Conservation (phyloP, 805 yeast genomes). For the Cephaloascus fragrans region DNA sequence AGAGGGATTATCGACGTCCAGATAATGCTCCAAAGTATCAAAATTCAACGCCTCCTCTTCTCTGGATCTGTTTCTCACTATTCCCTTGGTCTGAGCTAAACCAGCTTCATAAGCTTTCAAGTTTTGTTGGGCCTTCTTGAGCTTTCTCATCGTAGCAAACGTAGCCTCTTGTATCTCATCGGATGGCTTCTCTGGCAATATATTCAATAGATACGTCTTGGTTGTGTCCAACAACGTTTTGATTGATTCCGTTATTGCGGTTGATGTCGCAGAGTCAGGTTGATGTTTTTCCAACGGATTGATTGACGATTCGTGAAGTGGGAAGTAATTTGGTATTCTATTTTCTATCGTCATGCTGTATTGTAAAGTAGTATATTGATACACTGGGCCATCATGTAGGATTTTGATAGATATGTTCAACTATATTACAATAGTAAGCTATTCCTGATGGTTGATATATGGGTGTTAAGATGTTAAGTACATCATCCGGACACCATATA, state of each 20-base stretch:
- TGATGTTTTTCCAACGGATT: background rate
- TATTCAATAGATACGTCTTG: conserved; percentile 3
- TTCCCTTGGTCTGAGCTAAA: conserved; percentile 9
- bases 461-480: too few species aligned
- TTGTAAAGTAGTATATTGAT: too few species aligned
- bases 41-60: conserved; percentile 12
- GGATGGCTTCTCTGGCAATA: background rate
- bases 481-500: too few species aligned
- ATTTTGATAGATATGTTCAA: too few species aligned
- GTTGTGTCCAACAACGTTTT: conserved; percentile 8
- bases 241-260: conserved; percentile 6
- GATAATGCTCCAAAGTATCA: conserved; percentile 12
- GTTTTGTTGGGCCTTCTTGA: conserved; percentile 2
- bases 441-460: too few species aligned
- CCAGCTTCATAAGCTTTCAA: conserved; percentile 4
- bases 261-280: conserved; percentile 1
- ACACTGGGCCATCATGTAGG: too few species aligned
- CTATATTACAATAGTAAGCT: too few species aligned
- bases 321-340: background rate
- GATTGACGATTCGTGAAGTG: background rate
- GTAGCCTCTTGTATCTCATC: background rate
- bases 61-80: conserved; percentile 10
- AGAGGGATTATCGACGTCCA: conserved; percentile 4
- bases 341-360: background rate
- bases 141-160: conserved; percentile 2